Conservation (phyloP, 805 yeast species). For the Yarrowia porcina region DNA sequence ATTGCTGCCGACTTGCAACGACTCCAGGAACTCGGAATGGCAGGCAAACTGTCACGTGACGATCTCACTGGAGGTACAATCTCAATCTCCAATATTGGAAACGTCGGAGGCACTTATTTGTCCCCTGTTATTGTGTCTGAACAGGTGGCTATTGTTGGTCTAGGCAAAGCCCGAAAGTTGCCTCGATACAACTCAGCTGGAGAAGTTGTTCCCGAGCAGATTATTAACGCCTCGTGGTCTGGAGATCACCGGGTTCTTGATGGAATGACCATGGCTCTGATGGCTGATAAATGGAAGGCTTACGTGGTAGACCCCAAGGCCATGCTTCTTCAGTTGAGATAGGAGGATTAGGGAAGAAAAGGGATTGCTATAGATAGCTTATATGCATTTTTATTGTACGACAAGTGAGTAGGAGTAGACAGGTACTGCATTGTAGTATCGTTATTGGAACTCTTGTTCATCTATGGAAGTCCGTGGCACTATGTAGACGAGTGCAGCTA, state of each 20-base stretch:
- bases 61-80: conserved; percentile 39
- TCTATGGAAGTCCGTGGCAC: no score
- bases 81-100: conserved; percentile 39
- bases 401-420: no score
- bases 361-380: no score
- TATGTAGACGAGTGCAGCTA: no score
- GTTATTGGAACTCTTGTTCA: no score
- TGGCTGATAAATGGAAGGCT: conserved; percentile 34
- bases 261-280: conserved; percentile 39
- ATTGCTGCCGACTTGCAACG: conserved; percentile 35
- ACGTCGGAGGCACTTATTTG: conserved; percentile 39
- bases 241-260: conserved; percentile 40
- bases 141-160: conserved; percentile 39
- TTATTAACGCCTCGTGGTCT: conserved; percentile 38
- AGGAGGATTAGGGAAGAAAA: no score
- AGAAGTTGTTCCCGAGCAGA: conserved; percentile 33
- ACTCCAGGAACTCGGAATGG: conserved; percentile 33
- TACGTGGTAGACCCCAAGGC: conserved; percentile 33
- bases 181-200: conserved; percentile 34
- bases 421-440: no score
- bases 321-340: conserved; percentile 29
- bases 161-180: conserved; percentile 34
- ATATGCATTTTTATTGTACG: no score
- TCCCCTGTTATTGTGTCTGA: conserved; percentile 38
- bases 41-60: conserved; percentile 33